These are phyloP conservation scores for Phialemoniopsis sp. DNA, from an alignment of 2,329 filamentous ascomycete genomes.

Conservation along the genomic window DNA sequence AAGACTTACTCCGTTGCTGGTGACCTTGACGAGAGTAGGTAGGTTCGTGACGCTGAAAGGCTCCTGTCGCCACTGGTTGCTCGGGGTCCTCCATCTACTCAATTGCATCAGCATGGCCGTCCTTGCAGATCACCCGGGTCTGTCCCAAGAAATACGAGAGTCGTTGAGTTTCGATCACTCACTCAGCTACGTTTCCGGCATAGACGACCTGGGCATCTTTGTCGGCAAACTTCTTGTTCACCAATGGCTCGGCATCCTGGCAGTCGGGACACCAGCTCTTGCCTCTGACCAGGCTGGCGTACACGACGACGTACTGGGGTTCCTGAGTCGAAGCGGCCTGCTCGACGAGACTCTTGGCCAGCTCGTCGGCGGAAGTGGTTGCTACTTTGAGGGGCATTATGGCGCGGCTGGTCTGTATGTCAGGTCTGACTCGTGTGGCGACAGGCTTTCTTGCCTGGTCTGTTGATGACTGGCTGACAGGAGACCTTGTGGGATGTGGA, in stretches of 20 bases:
- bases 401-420: too few relatives aligned
- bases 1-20: constrained; percentile 12
- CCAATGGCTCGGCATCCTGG: constrained; percentile 15
- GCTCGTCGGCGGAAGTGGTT: too few relatives aligned
- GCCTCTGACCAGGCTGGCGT: constrained; percentile 14
- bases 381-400: too few relatives aligned
- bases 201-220: constrained; percentile 11
- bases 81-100: constrained; percentile 14
- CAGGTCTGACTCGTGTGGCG: too few relatives aligned
- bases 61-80: constrained; percentile 15
- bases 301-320: constrained; percentile 16
- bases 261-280: constrained; percentile 20
- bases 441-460: too few relatives aligned
- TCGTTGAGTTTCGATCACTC: constrained; percentile 4
- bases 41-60: constrained; percentile 14
- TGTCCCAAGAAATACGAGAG: too few relatives aligned
- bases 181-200: constrained; percentile 16
- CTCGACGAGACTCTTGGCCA: background rate
- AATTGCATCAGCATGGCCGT: background rate
- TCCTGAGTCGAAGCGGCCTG: constrained; percentile 7
- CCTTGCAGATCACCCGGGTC: too few relatives aligned
- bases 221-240: constrained; percentile 14
- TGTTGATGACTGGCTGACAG: too few relatives aligned
- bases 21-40: constrained; percentile 18
- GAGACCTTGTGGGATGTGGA: too few relatives aligned